phyloP scores from a whole-genome alignment of 129 eudicot genomes.

The Dittrichia graveolens region DNA sequence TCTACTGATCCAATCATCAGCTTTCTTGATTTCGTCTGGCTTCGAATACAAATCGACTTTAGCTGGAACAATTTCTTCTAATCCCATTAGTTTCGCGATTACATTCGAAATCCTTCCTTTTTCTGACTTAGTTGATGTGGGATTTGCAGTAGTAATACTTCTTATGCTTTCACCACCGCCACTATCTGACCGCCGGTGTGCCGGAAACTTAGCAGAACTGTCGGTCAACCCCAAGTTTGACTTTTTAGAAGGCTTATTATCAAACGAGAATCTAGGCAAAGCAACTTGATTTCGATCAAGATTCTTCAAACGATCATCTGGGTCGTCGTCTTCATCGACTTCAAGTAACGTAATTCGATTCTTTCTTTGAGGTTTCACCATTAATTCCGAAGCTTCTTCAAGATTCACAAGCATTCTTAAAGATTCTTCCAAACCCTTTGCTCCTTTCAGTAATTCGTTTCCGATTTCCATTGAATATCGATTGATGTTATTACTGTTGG shows the following conservation, averaged over 20 bases:
- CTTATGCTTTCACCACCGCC: constrained; percentile 35
- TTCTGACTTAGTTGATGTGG: constrained; percentile 36
- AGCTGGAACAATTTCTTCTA: constrained; percentile 58
- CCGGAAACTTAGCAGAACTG: constrained; percentile 21
- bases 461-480: constrained; percentile 71
- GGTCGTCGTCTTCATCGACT: constrained; percentile 55
- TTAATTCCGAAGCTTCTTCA: constrained; percentile 72
- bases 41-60: constrained; percentile 27
- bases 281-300: constrained; percentile 48
- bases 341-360: constrained; percentile 67
- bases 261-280: constrained; percentile 80
- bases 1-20: constrained; percentile 14
- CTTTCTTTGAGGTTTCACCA: constrained; percentile 48
- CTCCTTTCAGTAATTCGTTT: constrained; percentile 76
- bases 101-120: constrained; percentile 80
- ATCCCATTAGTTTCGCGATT: constrained; percentile 91
- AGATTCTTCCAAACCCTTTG: constrained; percentile 84
- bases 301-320: constrained; percentile 29
- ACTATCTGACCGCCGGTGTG: constrained; percentile 28
- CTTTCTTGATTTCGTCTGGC: constrained; percentile 31
- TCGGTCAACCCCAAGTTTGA: constrained; percentile 33
- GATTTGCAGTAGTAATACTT: constrained; percentile 28
- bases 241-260: constrained; percentile 51
- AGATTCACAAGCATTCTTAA: constrained; percentile 78
- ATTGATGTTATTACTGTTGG: constrained; percentile 48